Conservation (phyloP, 2,329 filamentous ascomycete species). For the Clarireedia paspali region DNA sequence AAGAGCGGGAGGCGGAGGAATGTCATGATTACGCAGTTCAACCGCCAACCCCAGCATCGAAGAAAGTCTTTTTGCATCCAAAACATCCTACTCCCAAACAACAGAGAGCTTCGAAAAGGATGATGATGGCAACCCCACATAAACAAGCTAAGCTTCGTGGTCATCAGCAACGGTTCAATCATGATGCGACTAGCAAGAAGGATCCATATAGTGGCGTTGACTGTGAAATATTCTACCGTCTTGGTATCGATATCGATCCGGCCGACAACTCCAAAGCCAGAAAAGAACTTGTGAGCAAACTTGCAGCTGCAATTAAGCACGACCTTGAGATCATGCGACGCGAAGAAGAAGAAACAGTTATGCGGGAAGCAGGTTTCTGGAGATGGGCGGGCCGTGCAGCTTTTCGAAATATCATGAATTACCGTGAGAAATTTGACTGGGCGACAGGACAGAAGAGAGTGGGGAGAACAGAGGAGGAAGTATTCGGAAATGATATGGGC, state of each 20-base stretch:
- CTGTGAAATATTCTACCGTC: slow-evolving; percentile 22
- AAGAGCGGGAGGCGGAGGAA: neutral
- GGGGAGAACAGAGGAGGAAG: neutral
- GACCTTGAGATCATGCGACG: slow-evolving; percentile 22
- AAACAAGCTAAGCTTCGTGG: slow-evolving; percentile 14
- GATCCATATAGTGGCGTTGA: slow-evolving; percentile 21
- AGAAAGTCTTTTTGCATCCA: slow-evolving; percentile 11
- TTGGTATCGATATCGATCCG: slow-evolving; percentile 22
- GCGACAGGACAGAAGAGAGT: slow-evolving; percentile 24
- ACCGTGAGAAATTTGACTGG: slow-evolving; percentile 22
- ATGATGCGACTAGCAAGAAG: neutral
- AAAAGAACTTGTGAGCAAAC: slow-evolving; percentile 23
- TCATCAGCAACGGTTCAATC: slow-evolving; percentile 16
- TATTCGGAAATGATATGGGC: neutral
- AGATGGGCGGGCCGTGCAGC: slow-evolving; percentile 26
- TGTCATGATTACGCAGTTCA: slow-evolving; percentile 1
- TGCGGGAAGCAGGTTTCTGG: slow-evolving; percentile 27
- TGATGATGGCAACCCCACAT: slow-evolving; percentile 13
- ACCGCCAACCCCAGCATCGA: neutral
- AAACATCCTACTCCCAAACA: slow-evolving; percentile 22
- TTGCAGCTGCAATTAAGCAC: slow-evolving; percentile 21
- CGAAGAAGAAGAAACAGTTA: slow-evolving; percentile 21
- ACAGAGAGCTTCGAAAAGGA: slow-evolving; percentile 17
- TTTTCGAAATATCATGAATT: slow-evolving; percentile 17
- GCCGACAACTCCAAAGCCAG: slow-evolving; percentile 17